Base-by-base conservation (phyloP, 371 early-diverging fungal genomes). In the Rhizomucor miehei region DNA sequence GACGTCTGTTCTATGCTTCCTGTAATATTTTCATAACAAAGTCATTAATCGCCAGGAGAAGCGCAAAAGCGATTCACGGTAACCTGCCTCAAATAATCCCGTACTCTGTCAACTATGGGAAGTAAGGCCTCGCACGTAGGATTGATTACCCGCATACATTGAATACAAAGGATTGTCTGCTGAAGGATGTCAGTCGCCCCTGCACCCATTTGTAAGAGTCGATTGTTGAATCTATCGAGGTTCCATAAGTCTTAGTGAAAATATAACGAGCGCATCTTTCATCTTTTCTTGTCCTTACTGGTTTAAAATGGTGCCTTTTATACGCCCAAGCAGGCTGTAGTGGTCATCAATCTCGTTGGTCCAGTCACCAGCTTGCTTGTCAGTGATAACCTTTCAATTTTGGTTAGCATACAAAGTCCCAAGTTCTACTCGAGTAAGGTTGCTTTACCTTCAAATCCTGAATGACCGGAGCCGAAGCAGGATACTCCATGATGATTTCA, bases 141-240 rank as follows among this genome's bases (percentile, higher is more conserved):
- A 52, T 75, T 73, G 37, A 67, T 58, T 6, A 63, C 44, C 12
- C 60, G 44, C 3, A 75, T 44, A 24, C 62, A 70, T 16, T 51
- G 64, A 9, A 72, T 63, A 44, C 73, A 75, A n/a, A 49, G 52
- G 1, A 60, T 57, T 34, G 65, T 66, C 23, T 69, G 67, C 6
- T 69, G 62, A 1, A 75, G 35, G 14, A 75, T 70, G 43, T 63
- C 64, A 6, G 52, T 46, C 9, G 70, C 57, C 23, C 64, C 65
- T 6, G 67, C 70, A 9, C 76, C 69, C 38, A 52, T 62, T 17
- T 72, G 67, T n/a, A 75, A 52, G 20, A 75, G 49, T 40, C 76
- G 51, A 1, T n/a, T 48, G 14, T 62, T 20, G 14, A 75, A 25
- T 12, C 75, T 75, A 48, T n/a, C n/a, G n/a, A n/a, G n/a, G n/a